Base-by-base conservation (phyloP, 139 green algal species). In the Tetradesmus lagerheimii region DNA sequence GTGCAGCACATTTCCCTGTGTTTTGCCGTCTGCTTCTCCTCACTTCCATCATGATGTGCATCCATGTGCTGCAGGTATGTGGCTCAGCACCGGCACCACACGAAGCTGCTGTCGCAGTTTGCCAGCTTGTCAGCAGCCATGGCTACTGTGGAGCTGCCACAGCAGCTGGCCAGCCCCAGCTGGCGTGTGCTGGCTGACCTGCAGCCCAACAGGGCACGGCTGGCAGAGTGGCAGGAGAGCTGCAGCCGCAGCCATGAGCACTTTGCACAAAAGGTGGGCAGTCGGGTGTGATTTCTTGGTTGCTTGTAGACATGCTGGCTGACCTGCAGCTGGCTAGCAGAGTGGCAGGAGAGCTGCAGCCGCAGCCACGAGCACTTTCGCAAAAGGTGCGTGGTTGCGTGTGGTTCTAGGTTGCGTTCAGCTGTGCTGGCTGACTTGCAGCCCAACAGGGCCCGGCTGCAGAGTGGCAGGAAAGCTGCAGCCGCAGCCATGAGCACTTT, bases 111-210 rank as follows among this genome's bases (percentile, higher is more conserved):
- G 85, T 53, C 64, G 2, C 90, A 89, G 62, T 98, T 99, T 88
- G 93, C 96, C n/a, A 71, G 85, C 0, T 95, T 99, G 91, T 91
- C 98, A 92, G 92, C 93, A 45, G 83, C 83, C 35, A 92, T 99
- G 39, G 76, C 92, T 4, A 29, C 88, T 9, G 92, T 94, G 6
- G 80, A 93, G 78, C 89, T 99, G 71, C 95, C 95, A 75, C 92
- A 91, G 4, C 88, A 89, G 2, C 89, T 97, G 74, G 67, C 83
- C 80, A 35, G 78, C 66, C 12, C 78, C 85, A 90, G 67, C 38
- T 88, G 83, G 57, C 81, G 57, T n/a, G 53, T 89, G 25, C 31
- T 90, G 38, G 85, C 87, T 41, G 87, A 90, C 64, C 62, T 91
- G 79, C 89, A 66, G 39, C 83, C 35, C 64, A 82, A 83, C 62